phyloP scores from a whole-genome alignment of 2,329 filamentous ascomycete species.

The Sclerotinia borealis region DNA sequence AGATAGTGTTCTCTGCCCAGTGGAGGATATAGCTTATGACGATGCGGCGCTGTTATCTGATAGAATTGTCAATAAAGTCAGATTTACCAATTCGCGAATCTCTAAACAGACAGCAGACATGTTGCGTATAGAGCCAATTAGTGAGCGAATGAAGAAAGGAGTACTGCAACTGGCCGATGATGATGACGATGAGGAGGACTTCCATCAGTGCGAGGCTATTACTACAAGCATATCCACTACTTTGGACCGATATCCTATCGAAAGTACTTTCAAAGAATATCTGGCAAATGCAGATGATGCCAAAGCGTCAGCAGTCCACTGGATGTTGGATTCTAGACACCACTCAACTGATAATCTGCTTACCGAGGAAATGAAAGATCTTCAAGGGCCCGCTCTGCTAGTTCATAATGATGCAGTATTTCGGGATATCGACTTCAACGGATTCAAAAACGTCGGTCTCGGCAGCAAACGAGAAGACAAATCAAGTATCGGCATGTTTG shows the following conservation, averaged over 20 bases:
- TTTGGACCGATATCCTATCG: conserved; percentile 29
- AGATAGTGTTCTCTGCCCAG: conserved; percentile 14
- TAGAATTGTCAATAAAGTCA: conserved; percentile 12
- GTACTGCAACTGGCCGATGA: conserved; percentile 22
- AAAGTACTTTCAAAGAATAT: conserved; percentile 34
- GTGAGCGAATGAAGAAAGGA: conserved; percentile 19
- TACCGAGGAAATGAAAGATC: conserved; percentile 21
- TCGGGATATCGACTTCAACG: conserved; percentile 29
- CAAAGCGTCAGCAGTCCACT: conserved; percentile 28
- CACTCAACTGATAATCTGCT: conserved; percentile 22
- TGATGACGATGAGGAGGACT: conserved; percentile 31
- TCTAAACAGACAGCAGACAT: conserved; percentile 6
- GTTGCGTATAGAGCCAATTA: conserved; percentile 22
- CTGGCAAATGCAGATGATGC: conserved; percentile 35
- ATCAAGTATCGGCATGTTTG: conserved; percentile 33
- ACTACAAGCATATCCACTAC: conserved; percentile 32
- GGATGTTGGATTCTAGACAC: conserved; percentile 28
- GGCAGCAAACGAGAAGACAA: conserved; percentile 31
- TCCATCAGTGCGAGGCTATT: conserved; percentile 30
- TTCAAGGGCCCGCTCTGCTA: conserved; percentile 32
- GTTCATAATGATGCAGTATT: conserved; percentile 33
- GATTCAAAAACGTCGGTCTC: conserved; percentile 32
- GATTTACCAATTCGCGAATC: conserved; percentile 23
- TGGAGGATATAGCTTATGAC: conserved; percentile 22
- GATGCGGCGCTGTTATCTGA: conserved; percentile 13